Evolutionary conservation across 805 yeast genomes (phyloP).

Genomic region (Kodamaea kaohsiungensis): DNA sequence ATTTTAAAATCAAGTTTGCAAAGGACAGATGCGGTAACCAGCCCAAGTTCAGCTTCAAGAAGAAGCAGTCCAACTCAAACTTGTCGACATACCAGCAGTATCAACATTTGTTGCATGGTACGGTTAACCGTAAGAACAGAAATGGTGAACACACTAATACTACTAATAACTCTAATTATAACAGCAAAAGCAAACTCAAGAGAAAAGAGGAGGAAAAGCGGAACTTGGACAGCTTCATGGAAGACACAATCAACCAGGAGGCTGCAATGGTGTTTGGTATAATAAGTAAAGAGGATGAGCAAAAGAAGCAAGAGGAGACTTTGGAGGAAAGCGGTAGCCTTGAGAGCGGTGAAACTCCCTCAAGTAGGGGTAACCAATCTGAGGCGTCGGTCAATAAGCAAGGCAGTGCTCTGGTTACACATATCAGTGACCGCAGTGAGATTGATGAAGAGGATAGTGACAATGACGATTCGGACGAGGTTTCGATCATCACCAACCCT

Average conservation of each 20-base stretch:
- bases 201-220: slow-evolving; percentile 3
- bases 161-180: not conserved
- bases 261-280: slow-evolving; percentile 49
- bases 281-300: slow-evolving; percentile 22
- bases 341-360: not conserved
- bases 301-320: slow-evolving; percentile 4
- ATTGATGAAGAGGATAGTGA: slow-evolving; percentile 3
- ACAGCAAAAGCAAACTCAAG: slow-evolving; percentile 1
- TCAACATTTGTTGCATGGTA: slow-evolving; percentile 16
- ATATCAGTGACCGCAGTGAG: slow-evolving; percentile 2
- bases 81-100: slow-evolving; percentile 12
- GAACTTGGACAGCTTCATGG: slow-evolving; percentile 15
- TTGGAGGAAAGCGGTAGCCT: slow-evolving; percentile 9
- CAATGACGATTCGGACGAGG: slow-evolving; percentile 11
- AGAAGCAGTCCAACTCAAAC: slow-evolving; percentile 33
- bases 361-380: not conserved
- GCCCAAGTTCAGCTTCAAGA: slow-evolving; percentile 53
- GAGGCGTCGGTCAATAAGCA: not conserved
- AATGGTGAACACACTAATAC: not conserved
- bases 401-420: not conserved
- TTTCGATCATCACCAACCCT: slow-evolving; percentile 11
- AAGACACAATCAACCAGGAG: slow-evolving; percentile 35
- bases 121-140: slow-evolving; percentile 9
- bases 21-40: slow-evolving; percentile 82
- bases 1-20: slow-evolving; percentile 66